Evolutionary conservation across 225 moss, liverwort and hornwort genomes (phyloP).

Genomic region (Bryum argenteum): DNA sequence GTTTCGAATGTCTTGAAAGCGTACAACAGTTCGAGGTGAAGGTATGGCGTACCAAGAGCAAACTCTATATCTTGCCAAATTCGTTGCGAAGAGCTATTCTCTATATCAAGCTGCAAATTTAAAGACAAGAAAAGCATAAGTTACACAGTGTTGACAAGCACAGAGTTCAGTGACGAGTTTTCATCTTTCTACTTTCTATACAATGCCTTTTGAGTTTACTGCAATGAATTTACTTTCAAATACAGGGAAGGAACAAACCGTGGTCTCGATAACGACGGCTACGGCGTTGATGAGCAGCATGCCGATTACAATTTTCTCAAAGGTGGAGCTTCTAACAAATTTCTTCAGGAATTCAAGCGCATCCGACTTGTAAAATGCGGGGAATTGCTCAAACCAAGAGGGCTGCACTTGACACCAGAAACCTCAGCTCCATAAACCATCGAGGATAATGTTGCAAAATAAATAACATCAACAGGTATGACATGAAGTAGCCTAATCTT

Average conservation of each 20-base stretch:
- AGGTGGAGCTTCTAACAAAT: slow-evolving; percentile 72
- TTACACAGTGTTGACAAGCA: too few relatives aligned
- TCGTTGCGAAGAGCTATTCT: slow-evolving; percentile 65
- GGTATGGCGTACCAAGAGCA: slow-evolving; percentile 61
- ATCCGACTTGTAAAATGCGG: slow-evolving; percentile 60
- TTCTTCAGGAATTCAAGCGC: slow-evolving; percentile 47
- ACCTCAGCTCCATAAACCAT: not conserved
- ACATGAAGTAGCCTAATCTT: not conserved
- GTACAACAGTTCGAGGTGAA: not conserved
- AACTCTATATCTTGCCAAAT: slow-evolving; percentile 83
- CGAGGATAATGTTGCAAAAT: not conserved
- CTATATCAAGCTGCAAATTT: slow-evolving; percentile 77
- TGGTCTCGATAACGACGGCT: slow-evolving; percentile 85
- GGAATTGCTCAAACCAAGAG: slow-evolving; percentile 72
- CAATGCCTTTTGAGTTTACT: not conserved
- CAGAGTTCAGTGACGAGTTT: not conserved
- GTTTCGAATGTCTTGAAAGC: too few relatives aligned
- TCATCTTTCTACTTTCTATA: not conserved
- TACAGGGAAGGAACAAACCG: slow-evolving; percentile 53
- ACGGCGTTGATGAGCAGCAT: slow-evolving; percentile 74
- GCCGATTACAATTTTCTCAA: slow-evolving; percentile 78
- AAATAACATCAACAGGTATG: too few relatives aligned
- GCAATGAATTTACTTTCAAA: not conserved
- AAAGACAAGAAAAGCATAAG: not conserved
- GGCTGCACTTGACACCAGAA: slow-evolving; percentile 45